These are phyloP conservation scores for Termitomyces sp. DNA, from an alignment of 768 basidiomycete species.

Conservation along the genomic window DNA sequence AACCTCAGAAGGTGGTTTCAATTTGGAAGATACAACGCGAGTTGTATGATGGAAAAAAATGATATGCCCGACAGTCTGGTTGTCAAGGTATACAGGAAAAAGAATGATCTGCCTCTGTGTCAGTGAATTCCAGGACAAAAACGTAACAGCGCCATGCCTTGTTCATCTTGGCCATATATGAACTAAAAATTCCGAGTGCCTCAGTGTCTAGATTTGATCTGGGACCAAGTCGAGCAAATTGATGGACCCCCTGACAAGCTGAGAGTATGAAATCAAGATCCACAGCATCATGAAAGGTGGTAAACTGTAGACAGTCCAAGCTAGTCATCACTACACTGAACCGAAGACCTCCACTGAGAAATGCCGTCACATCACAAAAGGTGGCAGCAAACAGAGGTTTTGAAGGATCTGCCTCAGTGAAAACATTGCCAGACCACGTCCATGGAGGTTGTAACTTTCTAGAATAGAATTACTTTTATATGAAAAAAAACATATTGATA, in stretches of 20 bases:
- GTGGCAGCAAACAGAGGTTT: slow-evolving; percentile 44
- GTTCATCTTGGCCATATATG: slow-evolving; percentile 39
- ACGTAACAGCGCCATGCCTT: slow-evolving; percentile 30
- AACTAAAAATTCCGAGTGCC: slow-evolving; percentile 32
- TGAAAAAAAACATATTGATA: not conserved
- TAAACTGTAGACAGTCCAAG: slow-evolving; percentile 35
- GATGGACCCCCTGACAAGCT: slow-evolving; percentile 44
- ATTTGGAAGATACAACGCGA: slow-evolving; percentile 24
- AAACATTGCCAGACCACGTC: slow-evolving; percentile 60
- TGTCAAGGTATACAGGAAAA: slow-evolving; percentile 42
- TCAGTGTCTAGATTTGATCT: slow-evolving; percentile 31
- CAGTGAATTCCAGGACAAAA: not conserved
- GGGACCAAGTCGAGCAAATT: slow-evolving; percentile 46
- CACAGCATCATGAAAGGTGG: slow-evolving; percentile 40
- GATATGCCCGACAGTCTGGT: slow-evolving; percentile 42
- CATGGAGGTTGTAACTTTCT: slow-evolving; percentile 55
- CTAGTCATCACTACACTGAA: slow-evolving; percentile 43
- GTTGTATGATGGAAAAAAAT: slow-evolving; percentile 46
- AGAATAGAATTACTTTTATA: slow-evolving; percentile 7
- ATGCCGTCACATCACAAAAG: slow-evolving; percentile 40
- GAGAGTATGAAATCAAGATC: slow-evolving; percentile 43
- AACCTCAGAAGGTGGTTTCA: slow-evolving; percentile 37
- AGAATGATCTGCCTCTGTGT: slow-evolving; percentile 39
- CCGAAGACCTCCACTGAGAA: slow-evolving; percentile 32
- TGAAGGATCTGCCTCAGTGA: slow-evolving; percentile 30